A percentile compares a stretch with the other conserved stretches of the same genome.
These are phyloP conservation scores for Debaryomyces fabryi DNA, from an alignment of 1,139 yeast genomes.

Conservation along the genomic window DNA sequence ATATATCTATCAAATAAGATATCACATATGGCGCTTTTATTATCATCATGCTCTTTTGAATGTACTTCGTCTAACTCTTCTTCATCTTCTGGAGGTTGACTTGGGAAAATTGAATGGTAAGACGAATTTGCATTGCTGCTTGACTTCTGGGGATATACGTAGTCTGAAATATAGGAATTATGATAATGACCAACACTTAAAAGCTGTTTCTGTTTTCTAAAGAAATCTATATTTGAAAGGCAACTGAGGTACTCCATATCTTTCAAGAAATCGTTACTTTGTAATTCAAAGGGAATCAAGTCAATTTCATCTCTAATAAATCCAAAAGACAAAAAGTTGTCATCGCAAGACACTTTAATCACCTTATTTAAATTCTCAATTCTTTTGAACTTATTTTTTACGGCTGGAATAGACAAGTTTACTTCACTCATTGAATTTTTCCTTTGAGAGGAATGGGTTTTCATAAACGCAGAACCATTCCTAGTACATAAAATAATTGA, in stretches of 20 bases:
- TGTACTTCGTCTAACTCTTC: slow-evolving; percentile 14
- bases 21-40: slow-evolving; percentile 17
- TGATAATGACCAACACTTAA: slow-evolving; percentile 23
- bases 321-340: slow-evolving; percentile 67
- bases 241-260: slow-evolving; percentile 59
- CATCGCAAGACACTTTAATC: slow-evolving; percentile 65
- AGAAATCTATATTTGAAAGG: slow-evolving; percentile 24
- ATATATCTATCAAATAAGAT: slow-evolving; percentile 18
- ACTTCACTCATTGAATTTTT: slow-evolving; percentile 38
- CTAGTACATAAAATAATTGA: slow-evolving; percentile 66
- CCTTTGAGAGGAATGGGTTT: slow-evolving; percentile 26
- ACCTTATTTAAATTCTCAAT: slow-evolving; percentile 57
- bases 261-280: slow-evolving; percentile 42
- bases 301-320: slow-evolving; percentile 68
- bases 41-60: background rate
- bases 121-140: slow-evolving; percentile 12
- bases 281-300: slow-evolving; percentile 51
- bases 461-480: slow-evolving; percentile 63
- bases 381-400: slow-evolving; percentile 54
- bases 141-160: slow-evolving; percentile 25
- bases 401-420: slow-evolving; percentile 25
- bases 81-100: slow-evolving; percentile 21
- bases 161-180: slow-evolving; percentile 31
- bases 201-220: slow-evolving; percentile 41
- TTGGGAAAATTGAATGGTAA: slow-evolving; percentile 4